Evolutionary conservation across 2,329 filamentous ascomycete species (phyloP).

Genomic region (Pseudogymnoascus sp.): DNA sequence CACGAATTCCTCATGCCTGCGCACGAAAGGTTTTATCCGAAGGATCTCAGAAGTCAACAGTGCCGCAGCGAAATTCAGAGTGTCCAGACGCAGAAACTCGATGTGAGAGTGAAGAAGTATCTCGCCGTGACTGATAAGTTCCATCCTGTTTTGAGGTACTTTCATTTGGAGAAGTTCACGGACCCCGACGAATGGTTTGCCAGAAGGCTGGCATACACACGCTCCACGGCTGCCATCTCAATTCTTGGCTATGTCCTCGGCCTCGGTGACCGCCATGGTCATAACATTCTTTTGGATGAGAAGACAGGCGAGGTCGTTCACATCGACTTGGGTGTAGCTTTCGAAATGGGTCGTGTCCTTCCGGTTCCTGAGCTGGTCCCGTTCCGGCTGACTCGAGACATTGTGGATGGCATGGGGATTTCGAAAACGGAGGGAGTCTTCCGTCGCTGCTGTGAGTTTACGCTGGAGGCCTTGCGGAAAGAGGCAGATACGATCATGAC

Average conservation of each 20-base stretch:
- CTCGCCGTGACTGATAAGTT: conserved; percentile 72
- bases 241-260: conserved; percentile 91
- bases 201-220: conserved; percentile 79
- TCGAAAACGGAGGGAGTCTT: conserved; percentile 94
- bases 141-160: conserved; percentile 89
- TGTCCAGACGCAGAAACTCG: conserved; percentile 60
- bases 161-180: conserved; percentile 90
- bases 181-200: conserved; percentile 96
- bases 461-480: conserved; percentile 84
- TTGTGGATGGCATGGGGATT: conserved; percentile 95
- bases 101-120: conserved; percentile 65
- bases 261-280: conserved; percentile 86
- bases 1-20: conserved; percentile 89
- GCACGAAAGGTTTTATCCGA: conserved; percentile 77
- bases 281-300: conserved; percentile 90
- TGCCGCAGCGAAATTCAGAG: conserved; percentile 74
- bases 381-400: conserved; percentile 86
- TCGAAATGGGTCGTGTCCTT: conserved; percentile 91
- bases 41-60: conserved; percentile 64
- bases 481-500: conserved; percentile 98
- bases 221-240: conserved; percentile 88
- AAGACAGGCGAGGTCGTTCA: conserved; percentile 90
- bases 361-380: conserved; percentile 93
- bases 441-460: conserved; percentile 96
- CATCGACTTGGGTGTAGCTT: conserved; percentile 93